phyloP scores from a whole-genome alignment of 2,329 filamentous ascomycete species.

The Microcera coccophila region DNA sequence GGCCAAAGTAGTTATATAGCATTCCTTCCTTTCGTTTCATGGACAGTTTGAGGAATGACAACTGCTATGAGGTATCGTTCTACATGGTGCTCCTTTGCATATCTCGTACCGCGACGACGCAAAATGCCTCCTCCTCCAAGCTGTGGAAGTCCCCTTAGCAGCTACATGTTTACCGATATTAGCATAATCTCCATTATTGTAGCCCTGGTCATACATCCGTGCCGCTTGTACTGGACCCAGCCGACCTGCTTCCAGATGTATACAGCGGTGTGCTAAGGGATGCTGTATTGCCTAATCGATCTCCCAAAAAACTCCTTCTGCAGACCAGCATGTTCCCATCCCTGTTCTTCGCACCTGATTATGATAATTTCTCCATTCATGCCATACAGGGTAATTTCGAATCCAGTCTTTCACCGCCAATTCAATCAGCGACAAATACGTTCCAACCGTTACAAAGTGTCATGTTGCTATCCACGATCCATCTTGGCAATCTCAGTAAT shows the following conservation, averaged over 20 bases:
- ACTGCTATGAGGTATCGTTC: neutral
- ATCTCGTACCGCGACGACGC: neutral
- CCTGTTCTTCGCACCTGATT: slow-evolving; percentile 6
- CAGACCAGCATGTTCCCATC: slow-evolving; percentile 10
- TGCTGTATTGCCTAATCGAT: slow-evolving; percentile 12
- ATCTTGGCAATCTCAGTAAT: slow-evolving; percentile 13
- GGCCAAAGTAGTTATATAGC: too few species aligned
- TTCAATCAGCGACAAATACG: slow-evolving; percentile 4
- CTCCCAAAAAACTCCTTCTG: slow-evolving; percentile 9
- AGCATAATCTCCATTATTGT: neutral
- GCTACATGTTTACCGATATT: neutral
- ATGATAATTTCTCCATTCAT: slow-evolving; percentile 16
- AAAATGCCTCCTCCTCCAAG: neutral
- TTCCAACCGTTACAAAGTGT: slow-evolving; percentile 12
- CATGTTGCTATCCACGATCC: slow-evolving; percentile 10
- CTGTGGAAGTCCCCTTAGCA: neutral
- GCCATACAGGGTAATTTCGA: slow-evolving; percentile 16
- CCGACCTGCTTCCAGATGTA: slow-evolving; percentile 13
- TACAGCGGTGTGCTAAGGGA: slow-evolving; percentile 13
- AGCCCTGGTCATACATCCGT: neutral
- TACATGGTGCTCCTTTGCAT: neutral
- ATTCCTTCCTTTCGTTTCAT: too few species aligned
- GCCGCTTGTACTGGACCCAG: slow-evolving; percentile 13
- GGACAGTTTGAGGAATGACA: too few species aligned
- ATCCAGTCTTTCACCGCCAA: slow-evolving; percentile 13